Percentiles rank a stretch among this genome's conserved stretches.
Conservation (phyloP, 139 green algal genomes). For the Parachlorella kessleri region DNA sequence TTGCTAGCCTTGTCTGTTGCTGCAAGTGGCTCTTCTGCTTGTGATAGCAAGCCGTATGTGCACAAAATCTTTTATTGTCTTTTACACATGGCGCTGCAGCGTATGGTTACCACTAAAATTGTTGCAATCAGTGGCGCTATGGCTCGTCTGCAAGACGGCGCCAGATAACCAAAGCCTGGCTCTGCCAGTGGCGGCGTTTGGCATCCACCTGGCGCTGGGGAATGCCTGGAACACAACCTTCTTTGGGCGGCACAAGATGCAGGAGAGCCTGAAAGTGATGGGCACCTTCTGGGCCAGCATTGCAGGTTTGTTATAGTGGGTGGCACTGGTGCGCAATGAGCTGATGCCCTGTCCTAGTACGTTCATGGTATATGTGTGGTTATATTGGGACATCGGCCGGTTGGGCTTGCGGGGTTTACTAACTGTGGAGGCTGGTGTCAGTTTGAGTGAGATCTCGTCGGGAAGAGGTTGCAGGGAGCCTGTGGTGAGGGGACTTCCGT, state of each 20-base stretch:
- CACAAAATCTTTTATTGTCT: too few relatives aligned
- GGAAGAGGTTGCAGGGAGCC: too few relatives aligned
- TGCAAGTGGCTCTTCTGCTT: background rate
- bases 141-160: constrained; percentile 52
- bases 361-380: too few relatives aligned
- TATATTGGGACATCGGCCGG: too few relatives aligned
- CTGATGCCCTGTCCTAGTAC: too few relatives aligned
- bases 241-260: constrained; percentile 58
- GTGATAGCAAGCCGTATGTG: too few relatives aligned
- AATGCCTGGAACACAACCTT: constrained; percentile 69
- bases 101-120: constrained; percentile 73
- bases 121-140: constrained; percentile 59
- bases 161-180: constrained; percentile 22
- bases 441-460: too few relatives aligned
- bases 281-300: constrained; percentile 63
- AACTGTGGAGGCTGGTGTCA: too few relatives aligned
- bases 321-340: too few relatives aligned
- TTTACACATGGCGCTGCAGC: too few relatives aligned
- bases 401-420: too few relatives aligned
- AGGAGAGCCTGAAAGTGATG: constrained; percentile 61
- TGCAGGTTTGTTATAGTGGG: background rate
- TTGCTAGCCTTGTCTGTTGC: background rate
- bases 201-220: constrained; percentile 56
- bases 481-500: too few relatives aligned
- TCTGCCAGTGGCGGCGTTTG: constrained; percentile 55